Evolutionary conservation across 2,329 filamentous ascomycete genomes (phyloP).

Genomic region (Beauveria sp.): DNA sequence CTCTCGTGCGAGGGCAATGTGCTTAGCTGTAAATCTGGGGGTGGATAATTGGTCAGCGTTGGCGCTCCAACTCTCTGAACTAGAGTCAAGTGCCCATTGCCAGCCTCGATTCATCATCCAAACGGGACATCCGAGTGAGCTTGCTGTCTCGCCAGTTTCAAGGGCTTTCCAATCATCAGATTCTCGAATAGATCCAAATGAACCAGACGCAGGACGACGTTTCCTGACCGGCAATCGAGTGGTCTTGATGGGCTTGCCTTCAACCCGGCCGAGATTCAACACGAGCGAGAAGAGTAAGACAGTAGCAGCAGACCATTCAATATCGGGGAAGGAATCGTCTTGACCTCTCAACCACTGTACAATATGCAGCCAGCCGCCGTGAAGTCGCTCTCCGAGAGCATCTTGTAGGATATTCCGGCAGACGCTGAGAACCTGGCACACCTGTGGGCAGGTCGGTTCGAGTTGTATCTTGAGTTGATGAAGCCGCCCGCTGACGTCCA

Average conservation of each 20-base stretch:
- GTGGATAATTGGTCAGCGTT: conserved; percentile 19
- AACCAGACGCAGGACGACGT: conserved; percentile 26
- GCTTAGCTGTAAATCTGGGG: conserved; percentile 38
- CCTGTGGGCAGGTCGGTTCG: conserved; percentile 55
- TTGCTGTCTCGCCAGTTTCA: conserved; percentile 37
- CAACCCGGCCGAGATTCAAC: conserved; percentile 46
- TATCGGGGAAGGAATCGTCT: conserved; percentile 37
- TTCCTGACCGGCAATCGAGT: conserved; percentile 23
- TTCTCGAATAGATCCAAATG: conserved; percentile 27
- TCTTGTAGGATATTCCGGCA: conserved; percentile 58
- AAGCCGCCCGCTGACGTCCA: conserved; percentile 52
- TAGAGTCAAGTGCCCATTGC: conserved; percentile 62
- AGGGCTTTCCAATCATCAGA: conserved; percentile 41
- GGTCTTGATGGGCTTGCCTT: conserved; percentile 19
- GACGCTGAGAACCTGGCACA: conserved; percentile 51
- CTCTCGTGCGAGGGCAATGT: conserved; percentile 54
- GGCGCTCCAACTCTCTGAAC: conserved; percentile 19
- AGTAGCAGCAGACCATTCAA: conserved; percentile 63
- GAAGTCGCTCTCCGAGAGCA: conserved; percentile 50
- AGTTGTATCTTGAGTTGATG: conserved; percentile 64
- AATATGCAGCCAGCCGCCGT: conserved; percentile 66
- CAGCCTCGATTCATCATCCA: conserved; percentile 60
- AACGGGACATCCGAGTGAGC: conserved; percentile 40
- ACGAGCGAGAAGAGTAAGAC: conserved; percentile 58
- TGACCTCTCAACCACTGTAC: conserved; percentile 58